Evolutionary conservation across 768 basidiomycete species (phyloP).

Genomic region (Lactarius indigo): DNA sequence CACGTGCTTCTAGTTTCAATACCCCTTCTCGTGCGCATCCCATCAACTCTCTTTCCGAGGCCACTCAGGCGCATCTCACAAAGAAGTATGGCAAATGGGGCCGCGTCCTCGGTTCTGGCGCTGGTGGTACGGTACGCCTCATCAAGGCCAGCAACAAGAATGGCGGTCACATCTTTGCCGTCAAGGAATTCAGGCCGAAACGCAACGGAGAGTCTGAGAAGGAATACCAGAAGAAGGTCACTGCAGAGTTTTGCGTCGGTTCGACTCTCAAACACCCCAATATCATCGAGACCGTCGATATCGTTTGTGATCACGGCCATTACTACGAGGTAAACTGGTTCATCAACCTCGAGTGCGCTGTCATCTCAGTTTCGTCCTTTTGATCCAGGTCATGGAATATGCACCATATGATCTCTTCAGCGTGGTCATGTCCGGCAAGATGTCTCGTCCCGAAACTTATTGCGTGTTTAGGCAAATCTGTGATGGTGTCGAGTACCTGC

Average conservation of each 20-base stretch:
- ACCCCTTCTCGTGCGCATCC: slow-evolving; percentile 32
- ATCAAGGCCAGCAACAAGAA: slow-evolving; percentile 84
- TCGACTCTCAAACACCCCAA: slow-evolving; percentile 91
- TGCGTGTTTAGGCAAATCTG: slow-evolving; percentile 99
- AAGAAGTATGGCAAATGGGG: slow-evolving; percentile 99
- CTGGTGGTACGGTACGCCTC: slow-evolving; percentile 96
- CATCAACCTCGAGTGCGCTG: background rate
- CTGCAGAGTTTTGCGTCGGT: slow-evolving; percentile 98
- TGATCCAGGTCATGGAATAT: slow-evolving; percentile 92
- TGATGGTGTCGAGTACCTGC: slow-evolving; percentile 96
- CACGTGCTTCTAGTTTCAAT: slow-evolving; percentile 11
- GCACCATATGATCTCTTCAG: slow-evolving; percentile 98
- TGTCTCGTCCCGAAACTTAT: slow-evolving; percentile 97
- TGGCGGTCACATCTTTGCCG: slow-evolving; percentile 85
- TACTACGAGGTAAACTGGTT: slow-evolving; percentile 84
- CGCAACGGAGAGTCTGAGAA: slow-evolving; percentile 85
- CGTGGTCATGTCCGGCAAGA: slow-evolving; percentile 99
- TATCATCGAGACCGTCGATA: slow-evolving; percentile 97
- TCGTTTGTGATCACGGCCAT: slow-evolving; percentile 95
- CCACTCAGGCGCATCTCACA: slow-evolving; percentile 86
- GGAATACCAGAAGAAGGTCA: slow-evolving; percentile 99
- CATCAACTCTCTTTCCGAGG: slow-evolving; percentile 66
- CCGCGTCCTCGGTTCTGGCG: slow-evolving; percentile 88
- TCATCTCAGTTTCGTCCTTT: slow-evolving; percentile 11
- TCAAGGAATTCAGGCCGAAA: slow-evolving; percentile 95